Base-by-base conservation (phyloP, 1,284 basidiomycete genomes). In the Chondrostereum purpureum region DNA sequence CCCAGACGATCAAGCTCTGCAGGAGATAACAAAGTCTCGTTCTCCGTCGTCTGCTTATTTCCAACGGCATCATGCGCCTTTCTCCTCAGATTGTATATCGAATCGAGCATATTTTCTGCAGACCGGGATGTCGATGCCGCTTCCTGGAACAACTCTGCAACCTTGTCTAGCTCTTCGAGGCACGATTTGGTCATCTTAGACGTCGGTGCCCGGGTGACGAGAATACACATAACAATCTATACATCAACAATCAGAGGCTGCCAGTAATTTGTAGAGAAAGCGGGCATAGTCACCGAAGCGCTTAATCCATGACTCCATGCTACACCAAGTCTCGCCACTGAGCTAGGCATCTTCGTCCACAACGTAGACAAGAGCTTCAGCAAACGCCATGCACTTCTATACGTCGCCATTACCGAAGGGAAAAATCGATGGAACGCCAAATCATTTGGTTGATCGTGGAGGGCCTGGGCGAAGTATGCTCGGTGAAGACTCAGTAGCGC, bases 151-250 rank as follows among this genome's bases (percentile, higher is more conserved):
- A 82, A 49, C 1, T 65, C 62, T 18, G 69, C 63, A 4, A 79
- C 58, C 13, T 60, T 57, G 50, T 79, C 74, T 12, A 86, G 62
- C 53, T 83, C 78, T n/a, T 71, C 67, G 33, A 83, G 49, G 5
- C 82, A 74, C 1, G 77, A 67, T 3, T 63, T 57, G 1, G 78
- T 69, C 52, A 86, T 64, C 27, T 71, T 75, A 2, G 77, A 80
- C 11, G 59, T 67, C 0, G 83, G 79, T 1, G 79, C 73, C 12
- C 72, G 70, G 3, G 74, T 77, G 1, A 77, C 75, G 4, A 86
- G 61, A 44, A 85, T 66, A 47, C 80, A 81, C 75, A 86, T 77
- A 3, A 83, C 75, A 47, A 86, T 77, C 83, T 87, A 52, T 19
- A 19, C 13, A 8, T 22, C 21, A 21, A 39, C 8, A 39, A 39